These are phyloP conservation scores for Aspergillus pseudonomiae DNA, from an alignment of 2,329 filamentous ascomycete species.

Conservation along the genomic window DNA sequence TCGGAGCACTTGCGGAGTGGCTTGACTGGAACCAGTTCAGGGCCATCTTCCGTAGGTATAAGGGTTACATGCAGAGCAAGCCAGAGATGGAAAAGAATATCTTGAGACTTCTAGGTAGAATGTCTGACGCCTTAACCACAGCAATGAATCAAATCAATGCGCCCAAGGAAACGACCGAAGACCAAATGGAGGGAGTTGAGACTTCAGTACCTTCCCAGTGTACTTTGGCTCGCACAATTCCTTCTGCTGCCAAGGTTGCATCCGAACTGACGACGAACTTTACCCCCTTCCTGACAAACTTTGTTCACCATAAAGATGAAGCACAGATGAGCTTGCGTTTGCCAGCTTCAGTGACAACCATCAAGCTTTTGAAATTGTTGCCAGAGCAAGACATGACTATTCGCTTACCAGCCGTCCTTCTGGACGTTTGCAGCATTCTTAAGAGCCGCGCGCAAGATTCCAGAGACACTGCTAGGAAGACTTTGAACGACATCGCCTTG, in stretches of 20 bases:
- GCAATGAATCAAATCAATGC: conserved; percentile 48
- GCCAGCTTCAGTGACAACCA: conserved; percentile 83
- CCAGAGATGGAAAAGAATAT: conserved; percentile 84
- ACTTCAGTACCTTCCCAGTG: conserved; percentile 35
- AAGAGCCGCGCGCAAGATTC: conserved; percentile 87
- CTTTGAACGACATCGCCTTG: conserved; percentile 78
- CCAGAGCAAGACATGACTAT: conserved; percentile 72
- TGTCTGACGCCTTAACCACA: conserved; percentile 73
- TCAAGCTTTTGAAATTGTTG: conserved; percentile 82
- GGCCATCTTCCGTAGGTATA: conserved; percentile 79
- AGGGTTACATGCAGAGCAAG: conserved; percentile 77
- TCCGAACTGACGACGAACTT: conserved; percentile 75
- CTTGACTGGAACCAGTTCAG: conserved; percentile 92
- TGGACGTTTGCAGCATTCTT: conserved; percentile 90
- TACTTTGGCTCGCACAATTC: conserved; percentile 66
- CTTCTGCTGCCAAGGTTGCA: conserved; percentile 67
- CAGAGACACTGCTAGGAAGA: conserved; percentile 86
- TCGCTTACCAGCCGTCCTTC: conserved; percentile 78
- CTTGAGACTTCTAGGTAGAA: conserved; percentile 76
- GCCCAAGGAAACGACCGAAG: conserved; percentile 20
- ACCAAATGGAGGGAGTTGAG: conserved; percentile 34
- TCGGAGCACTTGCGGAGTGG: conserved; percentile 72
- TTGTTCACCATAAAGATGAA: conserved; percentile 93
- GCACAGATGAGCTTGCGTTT: conserved; percentile 90
- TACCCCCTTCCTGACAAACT: conserved; percentile 76